Evolutionary conservation across 1,284 basidiomycete species (phyloP).

Genomic region (Cutaneotrichosporon dermatis): DNA sequence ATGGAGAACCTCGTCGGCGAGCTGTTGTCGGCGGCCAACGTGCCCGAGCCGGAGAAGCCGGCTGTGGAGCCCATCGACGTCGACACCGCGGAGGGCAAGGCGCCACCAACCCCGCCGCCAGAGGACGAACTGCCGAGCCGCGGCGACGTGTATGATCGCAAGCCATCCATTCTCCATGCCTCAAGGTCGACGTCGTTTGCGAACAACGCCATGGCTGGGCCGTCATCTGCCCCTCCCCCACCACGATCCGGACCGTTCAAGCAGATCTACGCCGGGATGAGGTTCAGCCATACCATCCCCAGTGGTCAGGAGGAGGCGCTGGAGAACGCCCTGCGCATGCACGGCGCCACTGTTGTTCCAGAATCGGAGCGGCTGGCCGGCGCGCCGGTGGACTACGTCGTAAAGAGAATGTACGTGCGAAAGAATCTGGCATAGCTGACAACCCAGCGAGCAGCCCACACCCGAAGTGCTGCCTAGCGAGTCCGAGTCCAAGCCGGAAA

Average conservation of each 20-base stretch:
- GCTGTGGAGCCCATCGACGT: neutral
- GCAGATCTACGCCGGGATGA: conserved; percentile 34
- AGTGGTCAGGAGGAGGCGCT: conserved; percentile 26
- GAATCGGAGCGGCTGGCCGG: conserved; percentile 32
- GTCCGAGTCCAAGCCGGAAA: neutral
- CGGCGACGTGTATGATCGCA: conserved; percentile 14
- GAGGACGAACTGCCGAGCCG: neutral
- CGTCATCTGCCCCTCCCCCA: no score
- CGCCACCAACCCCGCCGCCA: neutral
- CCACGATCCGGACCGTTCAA: conserved; percentile 7
- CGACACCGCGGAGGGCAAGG: conserved; percentile 10
- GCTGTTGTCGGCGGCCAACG: conserved; percentile 27
- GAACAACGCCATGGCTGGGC: no score
- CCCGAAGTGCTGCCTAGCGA: no score
- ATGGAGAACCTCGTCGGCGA: conserved; percentile 35
- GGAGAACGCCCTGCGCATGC: conserved; percentile 31
- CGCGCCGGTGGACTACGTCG: conserved; percentile 39
- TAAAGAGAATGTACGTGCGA: conserved; percentile 41
- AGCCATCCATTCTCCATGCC: conserved; percentile 33
- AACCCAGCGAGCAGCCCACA: no score
- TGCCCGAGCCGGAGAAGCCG: neutral
- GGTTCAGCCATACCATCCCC: conserved; percentile 37
- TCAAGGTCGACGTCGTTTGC: conserved; percentile 32
- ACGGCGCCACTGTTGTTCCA: conserved; percentile 33
- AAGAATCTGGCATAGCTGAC: no score